These are phyloP conservation scores for Astrothelium macrocarpum DNA, from an alignment of 495 filamentous ascomycete genomes.

Conservation along the genomic window DNA sequence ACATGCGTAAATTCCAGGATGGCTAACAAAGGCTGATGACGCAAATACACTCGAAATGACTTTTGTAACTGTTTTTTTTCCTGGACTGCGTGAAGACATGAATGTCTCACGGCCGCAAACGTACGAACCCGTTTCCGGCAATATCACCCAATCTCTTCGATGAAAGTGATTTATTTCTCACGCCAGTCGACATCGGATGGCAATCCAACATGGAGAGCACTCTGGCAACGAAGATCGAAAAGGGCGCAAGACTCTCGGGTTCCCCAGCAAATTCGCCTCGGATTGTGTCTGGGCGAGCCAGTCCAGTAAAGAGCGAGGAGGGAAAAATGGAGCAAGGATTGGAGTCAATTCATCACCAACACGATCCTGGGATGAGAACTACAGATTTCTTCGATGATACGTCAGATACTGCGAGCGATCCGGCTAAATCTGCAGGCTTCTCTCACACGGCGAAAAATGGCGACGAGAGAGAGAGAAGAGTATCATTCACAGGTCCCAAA, in stretches of 20 bases:
- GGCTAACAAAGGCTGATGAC: background rate
- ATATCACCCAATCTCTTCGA: background rate
- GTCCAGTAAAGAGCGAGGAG: constrained; percentile 5
- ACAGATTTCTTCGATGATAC: constrained; percentile 22
- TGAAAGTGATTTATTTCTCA: background rate
- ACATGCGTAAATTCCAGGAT: constrained; percentile 3
- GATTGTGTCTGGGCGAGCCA: constrained; percentile 2
- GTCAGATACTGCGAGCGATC: constrained; percentile 12
- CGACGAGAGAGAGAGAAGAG: background rate
- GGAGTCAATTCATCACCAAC: constrained; percentile 17
- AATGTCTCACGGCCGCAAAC: background rate
- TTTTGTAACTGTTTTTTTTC: background rate
- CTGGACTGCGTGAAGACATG: background rate
- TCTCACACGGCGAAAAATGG: background rate
- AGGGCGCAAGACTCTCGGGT: background rate
- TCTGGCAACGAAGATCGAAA: background rate
- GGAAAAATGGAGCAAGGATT: constrained; percentile 12
- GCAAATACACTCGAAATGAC: background rate
- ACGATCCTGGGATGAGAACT: constrained; percentile 14
- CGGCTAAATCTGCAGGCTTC: background rate
- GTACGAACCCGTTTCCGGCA: background rate
- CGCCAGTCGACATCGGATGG: background rate
- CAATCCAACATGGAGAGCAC: background rate
- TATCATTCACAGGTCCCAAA: background rate
- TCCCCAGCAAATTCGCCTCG: constrained; percentile 6